Conservation (phyloP, 371 early-diverging fungal species). For the Dinochytrium kinnereticum region DNA sequence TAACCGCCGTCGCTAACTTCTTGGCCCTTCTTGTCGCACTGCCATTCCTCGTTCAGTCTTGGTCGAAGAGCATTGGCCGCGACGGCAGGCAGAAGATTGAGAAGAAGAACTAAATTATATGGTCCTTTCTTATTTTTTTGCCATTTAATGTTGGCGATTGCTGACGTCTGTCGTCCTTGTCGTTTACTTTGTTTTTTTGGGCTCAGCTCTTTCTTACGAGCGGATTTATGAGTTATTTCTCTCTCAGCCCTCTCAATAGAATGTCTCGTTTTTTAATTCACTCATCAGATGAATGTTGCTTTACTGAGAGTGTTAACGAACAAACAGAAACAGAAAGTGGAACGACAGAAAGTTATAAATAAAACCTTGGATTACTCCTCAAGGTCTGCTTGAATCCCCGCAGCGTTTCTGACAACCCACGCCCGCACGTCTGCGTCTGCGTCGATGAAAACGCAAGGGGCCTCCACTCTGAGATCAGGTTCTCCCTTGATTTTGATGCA, state of each 20-base stretch:
- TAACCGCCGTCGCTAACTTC: slow-evolving; percentile 1
- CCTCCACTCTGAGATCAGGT: slow-evolving; percentile 20
- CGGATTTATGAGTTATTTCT: no score
- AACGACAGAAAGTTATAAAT: no score
- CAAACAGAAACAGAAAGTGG: no score
- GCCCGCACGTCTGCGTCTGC: slow-evolving; percentile 32
- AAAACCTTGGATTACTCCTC: slow-evolving; percentile 1
- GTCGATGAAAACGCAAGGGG: slow-evolving; percentile 26
- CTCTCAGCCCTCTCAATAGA: no score
- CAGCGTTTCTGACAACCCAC: slow-evolving; percentile 28
- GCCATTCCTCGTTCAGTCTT: slow-evolving; percentile 14
- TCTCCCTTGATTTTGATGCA: slow-evolving; percentile 25
- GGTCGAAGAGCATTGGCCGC: slow-evolving; percentile 29
- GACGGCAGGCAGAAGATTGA: slow-evolving; percentile 33
- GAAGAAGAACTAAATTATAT: slow-evolving; percentile 3
- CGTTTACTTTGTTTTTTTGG: no score
- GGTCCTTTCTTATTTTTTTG: no score
- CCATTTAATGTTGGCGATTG: no score
- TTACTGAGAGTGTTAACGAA: no score
- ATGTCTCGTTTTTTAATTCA: no score
- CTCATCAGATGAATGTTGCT: no score
- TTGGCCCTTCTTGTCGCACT: not conserved
- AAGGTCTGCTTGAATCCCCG: not conserved
- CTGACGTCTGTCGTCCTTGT: no score
- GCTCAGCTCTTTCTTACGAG: no score